Conservation (phyloP, 2,329 filamentous ascomycete genomes). For the Nemania serpens region DNA sequence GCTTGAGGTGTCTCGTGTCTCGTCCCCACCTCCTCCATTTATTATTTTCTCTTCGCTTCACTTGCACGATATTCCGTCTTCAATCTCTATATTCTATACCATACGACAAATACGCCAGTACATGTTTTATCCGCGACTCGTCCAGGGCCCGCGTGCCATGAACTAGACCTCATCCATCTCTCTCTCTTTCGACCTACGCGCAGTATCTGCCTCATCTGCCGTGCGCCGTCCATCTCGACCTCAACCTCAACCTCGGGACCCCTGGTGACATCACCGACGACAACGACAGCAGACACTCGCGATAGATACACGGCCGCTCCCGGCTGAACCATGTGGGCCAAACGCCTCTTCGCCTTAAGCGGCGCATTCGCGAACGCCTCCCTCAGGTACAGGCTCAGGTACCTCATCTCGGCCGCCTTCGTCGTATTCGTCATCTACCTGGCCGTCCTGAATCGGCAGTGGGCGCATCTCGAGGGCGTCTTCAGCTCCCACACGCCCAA, state of each 20-base stretch:
- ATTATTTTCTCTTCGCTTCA: too few relatives aligned
- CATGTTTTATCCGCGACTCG: too few relatives aligned
- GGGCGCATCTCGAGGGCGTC: conserved; percentile 1
- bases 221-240: neutral
- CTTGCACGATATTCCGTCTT: too few relatives aligned
- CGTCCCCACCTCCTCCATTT: too few relatives aligned
- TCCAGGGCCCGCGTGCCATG: too few relatives aligned
- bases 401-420: conserved; percentile 12
- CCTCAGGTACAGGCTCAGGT: conserved; percentile 17
- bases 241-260: too few relatives aligned
- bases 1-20: too few relatives aligned
- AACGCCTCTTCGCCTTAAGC: conserved; percentile 6
- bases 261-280: too few relatives aligned
- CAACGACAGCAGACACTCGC: too few relatives aligned
- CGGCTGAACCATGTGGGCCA: conserved; percentile 13
- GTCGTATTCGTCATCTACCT: conserved; percentile 17
- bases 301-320: neutral
- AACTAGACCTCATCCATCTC: neutral
- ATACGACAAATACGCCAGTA: too few relatives aligned
- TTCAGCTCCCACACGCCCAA: neutral
- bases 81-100: too few relatives aligned
- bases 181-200: neutral
- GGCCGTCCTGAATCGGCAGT: conserved; percentile 5
- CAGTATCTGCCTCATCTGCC: neutral
- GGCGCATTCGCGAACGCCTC: conserved; percentile 15